Evolutionary conservation across 768 basidiomycete species (phyloP).

Genomic region (Lepiota brunneoincarnata): DNA sequence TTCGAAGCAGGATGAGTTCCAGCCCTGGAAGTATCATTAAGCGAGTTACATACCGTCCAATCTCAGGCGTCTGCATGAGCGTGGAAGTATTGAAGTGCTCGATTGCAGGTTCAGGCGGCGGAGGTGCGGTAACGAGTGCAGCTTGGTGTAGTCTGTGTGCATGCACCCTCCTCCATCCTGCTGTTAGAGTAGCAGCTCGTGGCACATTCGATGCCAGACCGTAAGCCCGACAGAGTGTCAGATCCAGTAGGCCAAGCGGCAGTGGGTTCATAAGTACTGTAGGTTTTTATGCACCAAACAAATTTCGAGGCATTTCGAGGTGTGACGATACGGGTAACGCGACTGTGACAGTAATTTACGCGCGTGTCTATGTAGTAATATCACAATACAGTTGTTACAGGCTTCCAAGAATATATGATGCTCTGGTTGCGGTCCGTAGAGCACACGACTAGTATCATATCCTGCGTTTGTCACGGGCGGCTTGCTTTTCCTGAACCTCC

Average conservation of each 20-base stretch:
- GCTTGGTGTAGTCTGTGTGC: not conserved
- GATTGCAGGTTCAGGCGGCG: not conserved
- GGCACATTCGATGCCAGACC: not conserved
- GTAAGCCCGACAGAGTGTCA: not conserved
- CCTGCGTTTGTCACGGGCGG: constrained; percentile 34
- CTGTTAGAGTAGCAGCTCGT: not conserved
- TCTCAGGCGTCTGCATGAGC: not conserved
- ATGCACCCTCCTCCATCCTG: not conserved
- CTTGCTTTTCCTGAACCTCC: constrained; percentile 61
- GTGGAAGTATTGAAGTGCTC: not conserved
- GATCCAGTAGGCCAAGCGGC: constrained; percentile 2
- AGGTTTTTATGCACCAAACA: not conserved
- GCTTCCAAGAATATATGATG: not conserved
- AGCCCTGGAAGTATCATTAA: not conserved
- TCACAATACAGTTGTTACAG: not conserved
- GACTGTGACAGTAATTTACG: not conserved
- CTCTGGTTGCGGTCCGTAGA: too few relatives aligned
- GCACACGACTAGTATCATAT: not conserved
- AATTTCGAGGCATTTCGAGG: not conserved
- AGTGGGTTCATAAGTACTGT: not conserved
- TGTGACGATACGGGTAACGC: not conserved
- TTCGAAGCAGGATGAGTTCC: not conserved
- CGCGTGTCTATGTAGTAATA: not conserved
- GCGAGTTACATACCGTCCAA: not conserved
- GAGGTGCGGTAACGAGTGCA: not conserved